Conservation (phyloP, 2,329 filamentous ascomycete species). For the Pyrenophora seminiperda region DNA sequence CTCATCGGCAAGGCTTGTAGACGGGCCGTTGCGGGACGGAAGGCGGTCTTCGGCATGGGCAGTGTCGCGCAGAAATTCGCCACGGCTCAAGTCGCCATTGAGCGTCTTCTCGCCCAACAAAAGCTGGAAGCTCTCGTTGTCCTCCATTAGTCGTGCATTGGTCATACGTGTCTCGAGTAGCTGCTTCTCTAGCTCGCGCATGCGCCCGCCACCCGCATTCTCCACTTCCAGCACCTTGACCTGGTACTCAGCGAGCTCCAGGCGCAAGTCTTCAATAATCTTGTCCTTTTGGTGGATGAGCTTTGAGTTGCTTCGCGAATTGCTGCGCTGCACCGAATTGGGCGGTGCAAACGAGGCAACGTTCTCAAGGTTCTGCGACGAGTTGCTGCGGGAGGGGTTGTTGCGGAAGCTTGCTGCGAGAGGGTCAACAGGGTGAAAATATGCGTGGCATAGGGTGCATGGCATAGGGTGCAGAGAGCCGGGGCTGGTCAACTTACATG, state of each 20-base stretch:
- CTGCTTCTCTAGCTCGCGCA: slow-evolving; percentile 88
- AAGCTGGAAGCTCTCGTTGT: slow-evolving; percentile 97
- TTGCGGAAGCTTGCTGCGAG: slow-evolving; percentile 48
- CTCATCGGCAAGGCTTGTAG: slow-evolving; percentile 72
- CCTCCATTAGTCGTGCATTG: slow-evolving; percentile 94
- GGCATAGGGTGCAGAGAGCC: neutral
- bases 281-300: slow-evolving; percentile 94
- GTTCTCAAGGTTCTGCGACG: slow-evolving; percentile 74
- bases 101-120: slow-evolving; percentile 93
- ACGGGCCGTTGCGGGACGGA: slow-evolving; percentile 42
- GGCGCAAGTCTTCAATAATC: slow-evolving; percentile 86
- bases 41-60: slow-evolving; percentile 41
- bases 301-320: slow-evolving; percentile 87
- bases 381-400: slow-evolving; percentile 51
- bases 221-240: slow-evolving; percentile 95
- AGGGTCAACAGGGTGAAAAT: slow-evolving; percentile 24
- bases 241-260: slow-evolving; percentile 92
- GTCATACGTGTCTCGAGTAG: slow-evolving; percentile 93
- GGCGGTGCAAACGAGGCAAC: slow-evolving; percentile 83
- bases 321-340: slow-evolving; percentile 81
- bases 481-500: slow-evolving; percentile 55
- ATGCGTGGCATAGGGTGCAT: neutral
- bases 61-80: slow-evolving; percentile 71
- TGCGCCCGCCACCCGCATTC: slow-evolving; percentile 83
- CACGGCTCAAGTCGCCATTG: slow-evolving; percentile 87